Percentiles rank a stretch among this genome's conserved stretches.
phyloP scores from a whole-genome alignment of 2,329 filamentous ascomycete genomes.

The Xylariaceae sp. region DNA sequence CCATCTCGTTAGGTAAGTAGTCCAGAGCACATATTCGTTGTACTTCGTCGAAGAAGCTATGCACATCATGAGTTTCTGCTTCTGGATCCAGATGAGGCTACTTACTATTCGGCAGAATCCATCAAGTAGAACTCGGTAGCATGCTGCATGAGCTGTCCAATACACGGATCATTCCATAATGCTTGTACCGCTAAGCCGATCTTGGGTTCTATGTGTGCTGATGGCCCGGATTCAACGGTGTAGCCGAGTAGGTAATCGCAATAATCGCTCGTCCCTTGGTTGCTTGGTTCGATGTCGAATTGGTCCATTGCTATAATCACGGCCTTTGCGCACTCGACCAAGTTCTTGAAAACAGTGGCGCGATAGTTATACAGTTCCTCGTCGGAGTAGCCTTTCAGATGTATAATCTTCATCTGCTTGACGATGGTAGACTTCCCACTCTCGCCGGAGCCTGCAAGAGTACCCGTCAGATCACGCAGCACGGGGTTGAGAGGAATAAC shows the following conservation, averaged over 20 bases:
- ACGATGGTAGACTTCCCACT: conserved; percentile 99
- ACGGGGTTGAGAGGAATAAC: not conserved
- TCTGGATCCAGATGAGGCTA: not conserved
- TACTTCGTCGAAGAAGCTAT: conserved; percentile 93
- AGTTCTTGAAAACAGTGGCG: conserved; percentile 95
- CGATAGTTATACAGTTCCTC: conserved; percentile 94
- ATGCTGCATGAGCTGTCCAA: conserved; percentile 80
- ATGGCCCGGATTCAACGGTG: conserved; percentile 84
- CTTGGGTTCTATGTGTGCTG: conserved; percentile 74
- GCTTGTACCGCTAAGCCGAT: conserved; percentile 80
- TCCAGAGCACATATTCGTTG: conserved; percentile 76
- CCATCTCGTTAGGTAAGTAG: conserved; percentile 90
- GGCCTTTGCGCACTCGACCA: conserved; percentile 93
- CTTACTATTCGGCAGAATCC: conserved; percentile 95
- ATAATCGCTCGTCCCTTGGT: conserved; percentile 66
- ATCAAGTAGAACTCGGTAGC: conserved; percentile 98
- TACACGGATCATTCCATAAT: conserved; percentile 86
- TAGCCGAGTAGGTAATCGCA: conserved; percentile 82
- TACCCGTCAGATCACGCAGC: conserved; percentile 11
- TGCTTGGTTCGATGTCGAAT: conserved; percentile 77
- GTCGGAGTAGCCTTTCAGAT: conserved; percentile 93
- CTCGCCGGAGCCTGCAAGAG: conserved; percentile 74
- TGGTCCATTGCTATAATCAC: conserved; percentile 88
- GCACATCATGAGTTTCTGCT: conserved; percentile 11
- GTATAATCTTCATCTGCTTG: conserved; percentile 99